Conservation (phyloP, 495 filamentous ascomycete genomes). For the Aspergillus cavernicola region DNA sequence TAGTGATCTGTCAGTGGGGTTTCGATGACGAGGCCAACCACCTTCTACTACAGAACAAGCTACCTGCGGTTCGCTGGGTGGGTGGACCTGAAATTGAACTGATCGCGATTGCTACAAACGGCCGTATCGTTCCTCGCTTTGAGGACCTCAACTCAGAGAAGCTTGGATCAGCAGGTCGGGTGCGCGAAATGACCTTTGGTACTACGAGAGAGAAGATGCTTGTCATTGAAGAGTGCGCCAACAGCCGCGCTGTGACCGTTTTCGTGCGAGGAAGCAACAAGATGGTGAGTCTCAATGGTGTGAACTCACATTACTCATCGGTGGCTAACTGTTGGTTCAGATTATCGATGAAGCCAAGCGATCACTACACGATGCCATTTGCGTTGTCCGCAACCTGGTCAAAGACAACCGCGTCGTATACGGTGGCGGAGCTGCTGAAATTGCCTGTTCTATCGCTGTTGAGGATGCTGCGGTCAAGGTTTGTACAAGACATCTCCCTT, state of each 20-base stretch:
- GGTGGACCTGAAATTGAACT: constrained; percentile 97
- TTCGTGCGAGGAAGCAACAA: constrained; percentile 99
- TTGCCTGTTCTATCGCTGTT: constrained; percentile 94
- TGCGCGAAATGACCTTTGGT: constrained; percentile 92
- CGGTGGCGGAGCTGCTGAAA: constrained; percentile 94
- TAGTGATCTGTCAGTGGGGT: constrained; percentile 99
- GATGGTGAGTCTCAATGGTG: constrained; percentile 62
- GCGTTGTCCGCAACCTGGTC: constrained; percentile 95
- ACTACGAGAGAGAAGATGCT: constrained; percentile 99
- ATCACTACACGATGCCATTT: constrained; percentile 94
- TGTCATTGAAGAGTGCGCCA: constrained; percentile 98
- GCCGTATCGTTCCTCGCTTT: constrained; percentile 94
- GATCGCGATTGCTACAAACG: constrained; percentile 97
- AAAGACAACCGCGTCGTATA: constrained; percentile 98
- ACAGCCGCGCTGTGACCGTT: constrained; percentile 91
- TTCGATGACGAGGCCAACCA: constrained; percentile 99
- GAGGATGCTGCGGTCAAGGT: constrained; percentile 91
- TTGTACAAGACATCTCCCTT: constrained; percentile 4
- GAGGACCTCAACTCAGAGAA: constrained; percentile 90
- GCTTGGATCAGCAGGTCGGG: constrained; percentile 83
- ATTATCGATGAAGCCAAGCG: constrained; percentile 99
- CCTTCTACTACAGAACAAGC: constrained; percentile 87
- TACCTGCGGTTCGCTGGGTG: constrained; percentile 96
- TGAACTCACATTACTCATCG: not conserved
- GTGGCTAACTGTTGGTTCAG: constrained; percentile 42